Evolutionary conservation across 164 flowering plant genomes (phyloP), one percentile per base, ranked within the genome.

Genomic region (Cinnamomum chago): DNA sequence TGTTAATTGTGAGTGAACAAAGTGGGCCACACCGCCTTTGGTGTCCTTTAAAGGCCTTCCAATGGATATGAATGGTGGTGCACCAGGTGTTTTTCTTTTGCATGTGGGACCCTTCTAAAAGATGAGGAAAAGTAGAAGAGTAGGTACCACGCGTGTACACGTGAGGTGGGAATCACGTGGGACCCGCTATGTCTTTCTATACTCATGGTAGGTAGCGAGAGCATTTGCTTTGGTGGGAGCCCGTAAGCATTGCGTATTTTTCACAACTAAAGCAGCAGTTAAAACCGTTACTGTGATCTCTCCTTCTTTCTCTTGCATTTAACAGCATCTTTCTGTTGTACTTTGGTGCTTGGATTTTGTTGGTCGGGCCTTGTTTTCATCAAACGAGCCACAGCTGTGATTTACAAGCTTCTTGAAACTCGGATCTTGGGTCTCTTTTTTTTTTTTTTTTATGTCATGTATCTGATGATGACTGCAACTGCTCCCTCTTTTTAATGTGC

Each of bases 401-500:
- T 83, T 67, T 84, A 74, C 83, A 83, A 84, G 87, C 81, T 82
- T 86, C 90, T 86, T 51, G 81, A 81, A 76, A 72, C 76, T 28
- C 75, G 73, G 74, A 71, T 68, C 78, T 60, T 80, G 70, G 47
- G 70, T 62, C 65, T 62, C 65, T 0, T 30, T 30, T 30, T 30
- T 30, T 30, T 30, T 30, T 3, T 72, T 40, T 50, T 35, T 50
- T 47, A 24, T 17, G 33, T 72, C 66, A 52, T 70, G 23, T 67
- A 69, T 72, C 72, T 62, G 52, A 58, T 74, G 70, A 75, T 85
- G 81, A 81, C 85, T 81, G 82, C 84, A 88, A 86, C 90, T 82
- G 84, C 86, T 85, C 85, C 88, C 72, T 79, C 77, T 75, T 74
- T 72, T 81, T 79, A 67, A 20, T 20, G 47, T 40, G 64, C 20